phyloP scores from a whole-genome alignment of 345 rosid genomes.

The Carallia brachiata region DNA sequence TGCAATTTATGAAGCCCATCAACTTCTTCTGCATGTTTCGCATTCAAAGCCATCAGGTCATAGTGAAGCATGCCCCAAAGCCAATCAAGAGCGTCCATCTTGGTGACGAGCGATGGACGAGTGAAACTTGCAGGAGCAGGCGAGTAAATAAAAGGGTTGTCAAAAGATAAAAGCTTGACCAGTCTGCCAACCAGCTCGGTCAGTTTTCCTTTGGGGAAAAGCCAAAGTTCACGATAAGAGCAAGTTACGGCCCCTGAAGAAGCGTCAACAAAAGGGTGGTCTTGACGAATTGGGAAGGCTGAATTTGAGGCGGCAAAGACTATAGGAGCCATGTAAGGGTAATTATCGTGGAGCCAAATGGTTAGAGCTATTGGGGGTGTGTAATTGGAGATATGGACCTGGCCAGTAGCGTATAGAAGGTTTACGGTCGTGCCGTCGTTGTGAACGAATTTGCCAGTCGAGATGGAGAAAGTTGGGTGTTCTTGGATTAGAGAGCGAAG shows the following conservation, averaged over 20 bases:
- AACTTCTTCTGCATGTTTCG: constrained; percentile 34
- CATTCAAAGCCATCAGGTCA: constrained; percentile 33
- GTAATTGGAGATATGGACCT: constrained; percentile 30
- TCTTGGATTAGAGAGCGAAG: constrained; percentile 53
- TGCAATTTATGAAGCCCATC: constrained; percentile 39
- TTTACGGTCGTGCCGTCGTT: constrained; percentile 57
- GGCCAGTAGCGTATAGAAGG: constrained; percentile 47
- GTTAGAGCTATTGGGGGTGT: constrained; percentile 42
- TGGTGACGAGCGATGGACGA: constrained; percentile 37
- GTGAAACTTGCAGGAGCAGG: constrained; percentile 20
- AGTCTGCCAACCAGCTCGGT: constrained; percentile 46
- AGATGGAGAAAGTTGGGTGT: constrained; percentile 41
- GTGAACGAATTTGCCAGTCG: constrained; percentile 47
- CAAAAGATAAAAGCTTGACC: constrained; percentile 41
- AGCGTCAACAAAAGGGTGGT: constrained; percentile 61
- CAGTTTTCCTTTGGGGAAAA: constrained; percentile 45
- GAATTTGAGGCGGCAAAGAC: constrained; percentile 37
- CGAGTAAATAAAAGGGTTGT: constrained; percentile 45
- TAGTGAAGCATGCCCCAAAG: constrained; percentile 56
- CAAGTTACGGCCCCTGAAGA: constrained; percentile 41
- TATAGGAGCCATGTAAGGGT: constrained; percentile 57
- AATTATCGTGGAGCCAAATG: constrained; percentile 68
- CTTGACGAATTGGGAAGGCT: constrained; percentile 26
- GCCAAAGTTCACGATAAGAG: constrained; percentile 57
- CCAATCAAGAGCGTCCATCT: constrained; percentile 63